phyloP scores from a whole-genome alignment of 1,139 yeast species.

The Pneumocystis wakefieldiae region DNA sequence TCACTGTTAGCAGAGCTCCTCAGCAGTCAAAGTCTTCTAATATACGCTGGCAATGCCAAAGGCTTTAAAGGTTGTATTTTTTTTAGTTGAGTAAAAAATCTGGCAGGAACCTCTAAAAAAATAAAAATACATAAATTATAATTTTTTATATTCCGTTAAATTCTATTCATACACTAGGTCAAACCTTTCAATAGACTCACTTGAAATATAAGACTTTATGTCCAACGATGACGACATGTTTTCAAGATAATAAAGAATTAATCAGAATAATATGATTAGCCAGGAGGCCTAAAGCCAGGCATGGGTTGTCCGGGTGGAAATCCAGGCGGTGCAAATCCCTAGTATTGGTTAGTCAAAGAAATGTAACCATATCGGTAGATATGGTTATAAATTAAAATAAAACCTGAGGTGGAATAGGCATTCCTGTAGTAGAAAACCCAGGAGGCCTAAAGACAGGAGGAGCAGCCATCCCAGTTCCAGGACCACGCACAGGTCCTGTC shows the following conservation, averaged over 20 bases:
- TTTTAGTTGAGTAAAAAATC: not conserved
- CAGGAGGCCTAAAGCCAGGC: conserved; percentile 5
- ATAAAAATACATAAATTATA: not conserved
- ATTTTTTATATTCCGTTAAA: not conserved
- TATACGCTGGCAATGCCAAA: not conserved
- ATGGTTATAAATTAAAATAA: not conserved
- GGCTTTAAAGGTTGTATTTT: not conserved
- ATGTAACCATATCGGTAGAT: not conserved
- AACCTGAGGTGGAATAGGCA: conserved; percentile 1
- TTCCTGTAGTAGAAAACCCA: not conserved
- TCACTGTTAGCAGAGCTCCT: not conserved
- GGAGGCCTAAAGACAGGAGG: conserved; percentile 21
- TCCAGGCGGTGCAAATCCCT: conserved; percentile 1
- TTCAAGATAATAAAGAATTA: not conserved
- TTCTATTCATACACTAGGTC: not conserved
- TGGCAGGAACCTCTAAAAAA: not conserved
- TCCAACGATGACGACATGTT: not conserved
- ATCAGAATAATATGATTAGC: not conserved
- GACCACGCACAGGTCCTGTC: conserved; percentile 9
- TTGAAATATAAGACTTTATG: too few species aligned
- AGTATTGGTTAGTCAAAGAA: not conserved
- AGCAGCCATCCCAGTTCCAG: conserved; percentile 10
- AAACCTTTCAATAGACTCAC: too few species aligned
- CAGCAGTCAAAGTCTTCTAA: not conserved
- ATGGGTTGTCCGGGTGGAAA: not conserved